Conservation (phyloP, 805 yeast species). For the Barnettozyma californica region DNA sequence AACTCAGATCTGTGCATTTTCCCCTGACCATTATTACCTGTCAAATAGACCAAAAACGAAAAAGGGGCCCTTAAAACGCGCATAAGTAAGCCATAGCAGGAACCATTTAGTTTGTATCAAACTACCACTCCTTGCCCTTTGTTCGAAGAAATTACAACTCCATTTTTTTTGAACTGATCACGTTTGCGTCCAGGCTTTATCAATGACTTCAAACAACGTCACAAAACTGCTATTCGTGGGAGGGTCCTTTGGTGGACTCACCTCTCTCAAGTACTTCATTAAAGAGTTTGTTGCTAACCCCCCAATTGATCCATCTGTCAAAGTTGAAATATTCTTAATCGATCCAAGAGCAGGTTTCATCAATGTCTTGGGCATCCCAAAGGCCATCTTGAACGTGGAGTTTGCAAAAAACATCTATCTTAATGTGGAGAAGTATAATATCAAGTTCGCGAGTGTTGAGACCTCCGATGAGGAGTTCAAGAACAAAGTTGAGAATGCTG, state of each 20-base stretch:
- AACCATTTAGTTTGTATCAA: background rate
- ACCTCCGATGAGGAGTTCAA: constrained; percentile 29
- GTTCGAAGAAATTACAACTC: background rate
- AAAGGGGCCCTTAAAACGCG: background rate
- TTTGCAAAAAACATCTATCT: constrained; percentile 32
- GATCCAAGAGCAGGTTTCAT: constrained; percentile 39
- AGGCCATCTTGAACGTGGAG: constrained; percentile 32
- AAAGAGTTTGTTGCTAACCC: constrained; percentile 9
- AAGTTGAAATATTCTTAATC: constrained; percentile 28
- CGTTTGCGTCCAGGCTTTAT: background rate
- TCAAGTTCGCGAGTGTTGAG: constrained; percentile 29
- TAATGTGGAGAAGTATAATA: constrained; percentile 24
- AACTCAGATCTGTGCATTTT: too few relatives aligned
- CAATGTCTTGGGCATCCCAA: constrained; percentile 36
- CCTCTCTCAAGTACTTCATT: constrained; percentile 26
- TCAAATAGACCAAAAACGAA: too few relatives aligned
- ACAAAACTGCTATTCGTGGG: constrained; percentile 23
- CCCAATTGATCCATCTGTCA: constrained; percentile 1
- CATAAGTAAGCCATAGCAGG: background rate
- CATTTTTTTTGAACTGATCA: background rate
- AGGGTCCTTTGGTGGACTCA: constrained; percentile 34
- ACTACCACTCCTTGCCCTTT: background rate
- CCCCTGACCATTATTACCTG: too few relatives aligned
- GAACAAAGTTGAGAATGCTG: constrained; percentile 5
- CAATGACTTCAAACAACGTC: background rate